Base-by-base conservation (phyloP, 129 eudicot genomes). In the Tagetes erecta region DNA sequence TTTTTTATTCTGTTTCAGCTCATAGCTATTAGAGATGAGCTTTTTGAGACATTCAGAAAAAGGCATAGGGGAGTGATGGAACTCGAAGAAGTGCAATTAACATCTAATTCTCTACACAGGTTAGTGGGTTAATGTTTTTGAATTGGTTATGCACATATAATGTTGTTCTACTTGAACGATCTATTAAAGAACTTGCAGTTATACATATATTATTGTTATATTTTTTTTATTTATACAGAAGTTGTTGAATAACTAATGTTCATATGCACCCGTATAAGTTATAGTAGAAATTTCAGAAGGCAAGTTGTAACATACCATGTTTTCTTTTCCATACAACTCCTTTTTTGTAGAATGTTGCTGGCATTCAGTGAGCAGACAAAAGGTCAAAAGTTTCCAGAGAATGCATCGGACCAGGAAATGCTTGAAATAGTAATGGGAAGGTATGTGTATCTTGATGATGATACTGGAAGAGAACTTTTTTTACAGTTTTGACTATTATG, bases 41-140 rank as follows among this genome's bases (percentile, higher is more conserved):
- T 94, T 65, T 94, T 94, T 60, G 97, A 94, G 84, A 94, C 99
- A 58, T 94, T 94, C 59, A 85, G 92, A 80, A 91, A 91, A 75
- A 91, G 99, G 84, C 96, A 94, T 70, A 94, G 60, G 81, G 96
- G 99, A 77, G 97, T 83, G 53, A 94, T 94, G 96, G 97, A 91
- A 64, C 86, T 82, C 11, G 99, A 91, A 81, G 99, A 91, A 87
- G 97, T 94, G 82, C 96, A 94, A 49, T 81, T 94, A 75, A 94
- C 99, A 76, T 83, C 96, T 75, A 87, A 77, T 78, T 91, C 99
- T 3, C 85, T 94, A 37, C 99, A 84, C 83, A 94, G 99, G 99
- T 91, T 76, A 56, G 86, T 72, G 72, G 11, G 62, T 71, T 36
- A 62, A 44, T 0, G 8, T 44, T 44, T 4, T 44, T 10, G 2